Evolutionary conservation across 2,329 filamentous ascomycete species (phyloP), one percentile per base, ranked within the genome.

Genomic region (Myriosclerotinia duriaeana): DNA sequence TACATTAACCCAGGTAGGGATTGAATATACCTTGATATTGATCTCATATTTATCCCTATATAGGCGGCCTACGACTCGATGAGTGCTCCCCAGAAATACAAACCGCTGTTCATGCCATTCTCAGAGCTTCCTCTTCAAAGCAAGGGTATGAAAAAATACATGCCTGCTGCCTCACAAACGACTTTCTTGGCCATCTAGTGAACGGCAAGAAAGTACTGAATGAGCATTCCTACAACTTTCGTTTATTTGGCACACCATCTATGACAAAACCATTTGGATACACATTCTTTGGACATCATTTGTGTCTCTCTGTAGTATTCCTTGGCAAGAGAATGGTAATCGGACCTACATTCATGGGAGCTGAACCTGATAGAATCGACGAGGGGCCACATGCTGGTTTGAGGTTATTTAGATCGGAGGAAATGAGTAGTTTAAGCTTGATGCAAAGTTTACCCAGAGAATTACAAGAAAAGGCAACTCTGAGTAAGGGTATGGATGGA

Each of bases 321-420:
- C 84, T 87, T 73, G 80, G 80, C 42, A 77, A 79, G 0, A 88
- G 92, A 75, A 87, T 92, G 60, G 79, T 92, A 54, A 81, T 92
- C 3, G 87, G 85, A 0, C 91, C 91, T 0, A 91, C 87, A 78
- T 94, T 94, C 77, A 92, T 89, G 0, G 91, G 91, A 65, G 91
- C 91, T 0, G 91, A 94, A 77, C 91, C 91, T 0, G 92, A 93
- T 72, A 61, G 69, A 40, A 75, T 75, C 46, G 74, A 75, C 20
- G 72, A 73, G n/a, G 74, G 73, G 5, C 73, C 73, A 20, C 69
- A 74, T 65, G 69, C 70, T 1, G 74, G 73, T 9, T 54, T 73
- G 62, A 60, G 70, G 17, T 65, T 74, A 44, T 74, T 74, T 36
- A 46, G 69, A 7, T 68, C 68, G 11, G 73, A 75, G 52, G 71